These are phyloP conservation scores for Ophiobolus disseminans DNA, from an alignment of 2,329 filamentous ascomycete species.

Conservation along the genomic window DNA sequence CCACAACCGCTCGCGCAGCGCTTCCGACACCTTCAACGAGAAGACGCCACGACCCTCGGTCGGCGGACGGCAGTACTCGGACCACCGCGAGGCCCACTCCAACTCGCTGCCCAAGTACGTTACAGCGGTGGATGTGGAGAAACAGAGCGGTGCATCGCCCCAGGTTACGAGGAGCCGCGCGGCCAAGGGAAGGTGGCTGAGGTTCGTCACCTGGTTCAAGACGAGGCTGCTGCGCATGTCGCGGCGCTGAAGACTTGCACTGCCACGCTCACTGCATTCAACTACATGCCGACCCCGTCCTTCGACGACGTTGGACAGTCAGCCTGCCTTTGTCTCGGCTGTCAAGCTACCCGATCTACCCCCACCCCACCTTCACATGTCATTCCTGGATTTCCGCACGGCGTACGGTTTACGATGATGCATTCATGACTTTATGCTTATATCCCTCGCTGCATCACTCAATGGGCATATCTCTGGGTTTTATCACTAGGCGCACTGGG, in stretches of 20 bases:
- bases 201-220: conserved; percentile 64
- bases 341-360: conserved; percentile 7
- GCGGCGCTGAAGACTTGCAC: conserved; percentile 12
- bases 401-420: conserved; percentile 26
- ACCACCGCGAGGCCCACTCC: conserved; percentile 44
- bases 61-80: conserved; percentile 48
- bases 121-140: conserved; percentile 38
- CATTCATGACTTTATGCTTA: conserved; percentile 25
- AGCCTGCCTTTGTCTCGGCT: background rate
- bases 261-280: conserved; percentile 13
- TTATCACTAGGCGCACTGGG: conserved; percentile 16
- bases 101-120: conserved; percentile 46
- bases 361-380: conserved; percentile 3
- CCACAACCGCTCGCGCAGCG: conserved; percentile 37
- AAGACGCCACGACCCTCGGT: conserved; percentile 42
- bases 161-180: conserved; percentile 43
- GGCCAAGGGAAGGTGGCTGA: conserved; percentile 58
- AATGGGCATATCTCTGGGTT: conserved; percentile 25
- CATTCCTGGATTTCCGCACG: conserved; percentile 26
- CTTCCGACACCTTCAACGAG: conserved; percentile 39
- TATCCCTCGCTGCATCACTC: conserved; percentile 28
- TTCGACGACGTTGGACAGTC: background rate
- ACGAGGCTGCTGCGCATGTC: conserved; percentile 61
- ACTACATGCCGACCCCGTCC: background rate
- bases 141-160: conserved; percentile 31